Evolutionary conservation across 768 basidiomycete species (phyloP), one percentile per base, ranked within the genome.

Genomic region (Lactarius hatsudake): DNA sequence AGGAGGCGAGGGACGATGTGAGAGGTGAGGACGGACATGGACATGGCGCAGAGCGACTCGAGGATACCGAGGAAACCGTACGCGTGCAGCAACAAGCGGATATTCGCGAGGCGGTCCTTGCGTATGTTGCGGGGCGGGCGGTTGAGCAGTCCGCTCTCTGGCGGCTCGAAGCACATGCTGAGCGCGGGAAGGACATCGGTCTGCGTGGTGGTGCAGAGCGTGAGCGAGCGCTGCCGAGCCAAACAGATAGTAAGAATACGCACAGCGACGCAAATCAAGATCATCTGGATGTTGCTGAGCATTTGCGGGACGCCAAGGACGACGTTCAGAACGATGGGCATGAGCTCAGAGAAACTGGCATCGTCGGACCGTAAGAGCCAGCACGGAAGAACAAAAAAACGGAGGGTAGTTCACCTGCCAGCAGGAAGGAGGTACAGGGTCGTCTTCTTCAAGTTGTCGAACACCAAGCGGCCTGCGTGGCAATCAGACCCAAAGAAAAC

Each of bases 401-500:
- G 20, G 3, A 5, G 23, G 12, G 5, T 23, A 69, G 72, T 75
- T 72, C 76, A 85, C 75, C 79, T 78, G 72, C 83, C 82, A 51
- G 82, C 83, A 9, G 82, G 82, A 51, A 84, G 74, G 17, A 84
- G 75, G 62, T 84, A 83, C n/a, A 84, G 67, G 6, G 81, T 80
- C 18, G 82, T 76, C 78, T 87, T 84, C 78, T 84, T 82, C 40
- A 89, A 77, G 70, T 89, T 89, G 72, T 87, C 86, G 71, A 84
- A 88, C 20, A 85, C 83, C 17, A 87, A 78, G 43, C 86, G 84
- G 45, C 80, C 80, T 67, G 8, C 1, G 30, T 63, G 30, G n/a
- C 13, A 15, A 30, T 38, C 23, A 56, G 43, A n/a, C 12, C 38
- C 10, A 18, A 60, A 32, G 48, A 59, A 5, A 10, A 23, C n/a